Base-by-base conservation (phyloP, 2,329 filamentous ascomycete species). In the Periglandula ipomoeae region DNA sequence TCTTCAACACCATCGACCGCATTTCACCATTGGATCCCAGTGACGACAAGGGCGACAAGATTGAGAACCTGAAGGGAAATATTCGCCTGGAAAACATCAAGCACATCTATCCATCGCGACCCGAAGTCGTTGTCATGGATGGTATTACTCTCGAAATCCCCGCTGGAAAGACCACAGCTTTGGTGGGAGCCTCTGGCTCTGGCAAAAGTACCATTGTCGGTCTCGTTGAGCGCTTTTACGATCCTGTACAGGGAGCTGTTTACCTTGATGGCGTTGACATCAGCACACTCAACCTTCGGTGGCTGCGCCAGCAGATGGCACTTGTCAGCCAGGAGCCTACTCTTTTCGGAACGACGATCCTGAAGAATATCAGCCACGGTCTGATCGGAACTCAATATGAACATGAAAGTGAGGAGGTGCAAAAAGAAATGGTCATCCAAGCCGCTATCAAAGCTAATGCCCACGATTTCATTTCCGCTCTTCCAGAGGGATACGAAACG, bases 181-280 rank as follows among this genome's bases (percentile, higher is more conserved):
- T 98, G 7, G 93, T 98, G 5, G 93, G 93, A 50, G 88, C 91
- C 0, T 97, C 91, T 10, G 93, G 91, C 10, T 94, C 87, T 35
- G 93, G 93, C 43, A 98, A 97, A 69, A 91, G 85, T 32, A 97
- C 93, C 0, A 90, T 97, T 53, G 85, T 97, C 24, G 91, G 91
- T 11, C 74, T 98, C 19, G 82, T 97, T 1, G 91, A 97, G 68
- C 81, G 93, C 17, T 97, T 97, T 65, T 98, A 98, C 64, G 82
- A 90, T 50, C 91, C 91, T 0, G 87, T 96, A 30, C 78, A 78
- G 26, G 93, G 93, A 20, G 69, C 78, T 19, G 82, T 97, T 1
- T 76, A 83, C 51, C 72, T 98, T 10, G 93, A 97, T 62, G 91
- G 87, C 7, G 81, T 84, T 56, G 85, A 95, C 62, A 82, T 95